Conservation (phyloP, 83 land plant species). For the Larix sibirica region DNA sequence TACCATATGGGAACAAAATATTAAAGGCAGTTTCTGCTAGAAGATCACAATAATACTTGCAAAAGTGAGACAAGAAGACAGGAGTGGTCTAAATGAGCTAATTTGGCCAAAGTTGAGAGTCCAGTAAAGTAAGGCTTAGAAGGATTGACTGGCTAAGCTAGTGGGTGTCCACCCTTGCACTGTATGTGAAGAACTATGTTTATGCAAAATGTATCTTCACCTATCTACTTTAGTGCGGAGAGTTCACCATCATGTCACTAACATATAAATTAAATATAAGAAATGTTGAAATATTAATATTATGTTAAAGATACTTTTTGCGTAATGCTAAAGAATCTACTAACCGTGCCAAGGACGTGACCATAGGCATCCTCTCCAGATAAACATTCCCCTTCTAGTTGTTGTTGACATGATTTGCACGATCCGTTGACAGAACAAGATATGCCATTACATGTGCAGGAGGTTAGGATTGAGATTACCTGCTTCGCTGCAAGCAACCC, state of each 20-base stretch:
- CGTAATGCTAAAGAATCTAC: no score
- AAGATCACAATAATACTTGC: background rate
- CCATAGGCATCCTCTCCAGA: constrained; percentile 27
- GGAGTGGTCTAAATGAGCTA: background rate
- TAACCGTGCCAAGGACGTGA: constrained; percentile 22
- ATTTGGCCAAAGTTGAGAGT: background rate
- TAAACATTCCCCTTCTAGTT: constrained; percentile 19
- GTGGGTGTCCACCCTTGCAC: no score
- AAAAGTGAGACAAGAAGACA: background rate
- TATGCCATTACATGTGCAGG: constrained; percentile 11
- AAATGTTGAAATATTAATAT: no score
- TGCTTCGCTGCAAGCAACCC: no score
- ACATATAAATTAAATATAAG: no score
- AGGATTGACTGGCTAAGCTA: background rate
- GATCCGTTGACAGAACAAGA: constrained; percentile 18
- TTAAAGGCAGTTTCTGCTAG: background rate
- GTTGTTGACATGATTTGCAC: constrained; percentile 19
- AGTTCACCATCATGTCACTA: no score
- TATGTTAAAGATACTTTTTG: no score
- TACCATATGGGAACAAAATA: background rate
- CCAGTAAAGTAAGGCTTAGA: background rate
- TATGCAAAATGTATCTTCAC: no score
- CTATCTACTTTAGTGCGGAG: no score
- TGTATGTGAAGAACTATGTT: no score
- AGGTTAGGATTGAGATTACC: background rate